Evolutionary conservation across 2,329 filamentous ascomycete genomes (phyloP).

Genomic region (Massarina eburnea): DNA sequence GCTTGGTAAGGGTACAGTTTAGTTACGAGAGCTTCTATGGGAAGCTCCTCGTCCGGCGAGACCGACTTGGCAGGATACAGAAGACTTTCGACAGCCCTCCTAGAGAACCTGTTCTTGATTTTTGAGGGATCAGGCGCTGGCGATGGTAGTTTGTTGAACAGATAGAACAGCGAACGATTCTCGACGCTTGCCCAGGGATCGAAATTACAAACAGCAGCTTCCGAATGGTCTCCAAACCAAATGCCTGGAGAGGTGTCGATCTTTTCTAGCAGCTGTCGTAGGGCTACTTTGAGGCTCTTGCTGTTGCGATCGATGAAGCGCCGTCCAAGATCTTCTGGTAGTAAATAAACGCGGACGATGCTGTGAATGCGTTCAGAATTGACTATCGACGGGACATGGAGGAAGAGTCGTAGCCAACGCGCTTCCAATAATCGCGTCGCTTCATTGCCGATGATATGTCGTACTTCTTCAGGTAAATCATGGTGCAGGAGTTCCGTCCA

Average conservation of each 20-base stretch:
- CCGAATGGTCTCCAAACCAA: conserved; percentile 56
- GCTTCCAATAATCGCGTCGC: conserved; percentile 33
- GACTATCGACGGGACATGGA: conserved; percentile 7
- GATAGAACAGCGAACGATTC: conserved; percentile 61
- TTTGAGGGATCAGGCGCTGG: conserved; percentile 59
- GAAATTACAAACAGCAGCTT: conserved; percentile 27
- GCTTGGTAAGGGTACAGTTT: conserved; percentile 76
- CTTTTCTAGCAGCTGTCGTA: conserved; percentile 52
- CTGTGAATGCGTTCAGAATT: not conserved
- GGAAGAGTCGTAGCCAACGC: conserved; percentile 38
- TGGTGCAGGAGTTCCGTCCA: conserved; percentile 30
- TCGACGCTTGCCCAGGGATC: conserved; percentile 47
- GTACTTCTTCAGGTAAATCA: conserved; percentile 23
- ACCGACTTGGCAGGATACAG: conserved; percentile 42
- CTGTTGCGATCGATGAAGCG: conserved; percentile 54
- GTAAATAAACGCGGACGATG: conserved; percentile 59
- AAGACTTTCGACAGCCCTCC: conserved; percentile 58
- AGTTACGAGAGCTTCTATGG: conserved; percentile 62
- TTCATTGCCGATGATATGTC: conserved; percentile 24
- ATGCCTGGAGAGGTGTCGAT: conserved; percentile 59
- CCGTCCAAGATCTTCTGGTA: conserved; percentile 67
- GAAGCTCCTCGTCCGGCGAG: conserved; percentile 13
- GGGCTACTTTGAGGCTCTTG: conserved; percentile 47
- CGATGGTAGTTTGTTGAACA: conserved; percentile 74
- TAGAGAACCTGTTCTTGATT: conserved; percentile 55